Evolutionary conservation across 2,329 filamentous ascomycete species (phyloP), one percentile per base, ranked within the genome.

Genomic region (Penicillium sp.): DNA sequence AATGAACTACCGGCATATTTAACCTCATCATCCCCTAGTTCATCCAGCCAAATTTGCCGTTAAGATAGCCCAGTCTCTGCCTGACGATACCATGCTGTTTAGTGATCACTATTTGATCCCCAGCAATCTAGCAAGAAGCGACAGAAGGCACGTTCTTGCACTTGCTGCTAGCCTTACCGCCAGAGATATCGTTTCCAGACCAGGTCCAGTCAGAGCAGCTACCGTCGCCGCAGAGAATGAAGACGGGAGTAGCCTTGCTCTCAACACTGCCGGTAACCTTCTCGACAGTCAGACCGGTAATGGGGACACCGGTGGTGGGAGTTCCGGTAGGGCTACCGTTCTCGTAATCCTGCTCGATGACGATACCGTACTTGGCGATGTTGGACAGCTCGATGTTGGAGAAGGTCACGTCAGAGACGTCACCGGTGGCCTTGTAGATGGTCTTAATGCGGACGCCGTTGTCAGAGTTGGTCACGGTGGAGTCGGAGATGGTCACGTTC

Each of bases 361-460:
- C 70, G 51, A 82, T 75, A 39, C 75, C 78, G 60, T 81, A 79
- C 21, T 24, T 39, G 21, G 74, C 63, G 58, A 80, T 80, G 37
- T 65, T 63, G 35, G 67, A 71, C 2, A 81, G 67, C 1, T 68
- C 71, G 63, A 82, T 81, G 53, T 71, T 68, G 35, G 67, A 69
- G 69, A 79, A 82, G 2, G 74, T 79, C 29, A 82, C 68, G 47
- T 71, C 72, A 32, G 62, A 67, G 50, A 83, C 76, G 7, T 68
- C 68, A 39, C 79, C 80, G 0, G 75, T 80, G 4, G 72, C 72
- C 45, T 68, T 73, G 38, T 66, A 73, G 24, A 77, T 72, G 10
- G 76, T 78, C 71, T 83, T 83, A 68, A 82, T 75, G 51, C 79
- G 78, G 43, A 80, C 70, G 48, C 77, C 79, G 62, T 81, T 80